Percentiles rank a stretch among this genome's conserved stretches.
Evolutionary conservation across 495 filamentous ascomycete species (phyloP).

Genomic region (Chaetomium tenue): DNA sequence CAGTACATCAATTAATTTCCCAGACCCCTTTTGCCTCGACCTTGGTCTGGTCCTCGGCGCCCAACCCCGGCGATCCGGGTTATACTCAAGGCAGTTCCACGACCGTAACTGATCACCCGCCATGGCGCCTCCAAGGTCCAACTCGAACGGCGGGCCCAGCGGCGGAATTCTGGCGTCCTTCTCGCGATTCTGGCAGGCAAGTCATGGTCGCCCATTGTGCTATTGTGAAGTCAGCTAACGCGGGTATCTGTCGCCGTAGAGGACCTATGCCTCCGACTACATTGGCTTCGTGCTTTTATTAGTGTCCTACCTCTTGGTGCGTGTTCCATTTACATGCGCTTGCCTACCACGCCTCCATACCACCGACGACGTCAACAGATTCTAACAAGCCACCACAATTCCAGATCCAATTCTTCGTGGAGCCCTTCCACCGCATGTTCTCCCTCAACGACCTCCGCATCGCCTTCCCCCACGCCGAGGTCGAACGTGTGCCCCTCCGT

Average conservation of each 20-base stretch:
- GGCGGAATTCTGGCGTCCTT: slow-evolving; percentile 40
- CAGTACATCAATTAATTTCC: neutral
- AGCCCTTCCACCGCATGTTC: slow-evolving; percentile 88
- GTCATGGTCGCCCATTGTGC: neutral
- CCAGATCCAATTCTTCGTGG: slow-evolving; percentile 67
- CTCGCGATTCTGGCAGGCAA: slow-evolving; percentile 52
- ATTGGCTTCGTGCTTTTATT: slow-evolving; percentile 70
- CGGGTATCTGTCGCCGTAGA: slow-evolving; percentile 41
- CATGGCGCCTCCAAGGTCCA: slow-evolving; percentile 39
- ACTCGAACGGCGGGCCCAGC: neutral
- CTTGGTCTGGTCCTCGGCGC: neutral
- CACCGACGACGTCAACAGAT: neutral
- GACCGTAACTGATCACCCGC: slow-evolving; percentile 43
- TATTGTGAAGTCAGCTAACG: neutral
- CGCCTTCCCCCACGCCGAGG: slow-evolving; percentile 78
- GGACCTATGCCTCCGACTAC: slow-evolving; percentile 85
- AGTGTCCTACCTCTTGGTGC: slow-evolving; percentile 63
- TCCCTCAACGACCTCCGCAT: slow-evolving; percentile 78
- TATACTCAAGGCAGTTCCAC: slow-evolving; percentile 40
- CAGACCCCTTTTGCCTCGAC: neutral
- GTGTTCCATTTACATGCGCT: too few species aligned
- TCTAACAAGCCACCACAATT: neutral
- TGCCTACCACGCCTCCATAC: too few species aligned
- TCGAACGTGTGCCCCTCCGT: slow-evolving; percentile 82
- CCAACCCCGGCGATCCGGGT: slow-evolving; percentile 28